Evolutionary conservation across 1,139 yeast genomes (phyloP).

Genomic region (Kodamaea arcana): DNA sequence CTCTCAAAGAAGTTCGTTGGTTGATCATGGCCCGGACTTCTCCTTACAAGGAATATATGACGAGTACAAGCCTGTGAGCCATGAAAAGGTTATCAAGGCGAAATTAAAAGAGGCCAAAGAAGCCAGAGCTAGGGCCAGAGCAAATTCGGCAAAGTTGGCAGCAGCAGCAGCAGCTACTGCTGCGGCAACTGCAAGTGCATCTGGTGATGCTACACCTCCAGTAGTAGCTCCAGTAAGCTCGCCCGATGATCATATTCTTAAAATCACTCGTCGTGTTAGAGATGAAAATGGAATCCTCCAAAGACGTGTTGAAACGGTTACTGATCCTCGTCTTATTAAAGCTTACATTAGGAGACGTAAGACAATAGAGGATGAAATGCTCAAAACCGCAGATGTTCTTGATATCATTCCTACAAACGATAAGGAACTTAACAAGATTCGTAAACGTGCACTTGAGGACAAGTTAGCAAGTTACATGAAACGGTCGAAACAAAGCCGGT

Average conservation of each 20-base stretch:
- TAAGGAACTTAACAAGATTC: conserved; percentile 75
- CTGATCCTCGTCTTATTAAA: conserved; percentile 81
- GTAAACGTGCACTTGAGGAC: conserved; percentile 75
- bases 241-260: conserved; percentile 44
- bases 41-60: conserved; percentile 27
- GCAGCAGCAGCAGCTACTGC: conserved; percentile 17
- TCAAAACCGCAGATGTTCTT: conserved; percentile 54
- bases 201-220: neutral
- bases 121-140: conserved; percentile 29
- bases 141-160: neutral
- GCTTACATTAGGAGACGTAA: conserved; percentile 82
- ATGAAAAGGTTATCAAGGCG: conserved; percentile 26
- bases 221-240: neutral
- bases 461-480: conserved; percentile 82
- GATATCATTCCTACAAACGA: conserved; percentile 79
- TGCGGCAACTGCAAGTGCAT: neutral
- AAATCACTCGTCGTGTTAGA: conserved; percentile 73
- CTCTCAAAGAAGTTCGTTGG: conserved; percentile 68
- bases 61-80: conserved; percentile 39
- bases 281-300: conserved; percentile 87
- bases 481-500: conserved; percentile 47
- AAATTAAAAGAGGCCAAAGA: conserved; percentile 36
- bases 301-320: conserved; percentile 71
- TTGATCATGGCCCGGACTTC: conserved; percentile 31
- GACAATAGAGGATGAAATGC: conserved; percentile 65